Conservation (phyloP, 2,329 filamentous ascomycete genomes). For the Pseudogymnoascus sp. region DNA sequence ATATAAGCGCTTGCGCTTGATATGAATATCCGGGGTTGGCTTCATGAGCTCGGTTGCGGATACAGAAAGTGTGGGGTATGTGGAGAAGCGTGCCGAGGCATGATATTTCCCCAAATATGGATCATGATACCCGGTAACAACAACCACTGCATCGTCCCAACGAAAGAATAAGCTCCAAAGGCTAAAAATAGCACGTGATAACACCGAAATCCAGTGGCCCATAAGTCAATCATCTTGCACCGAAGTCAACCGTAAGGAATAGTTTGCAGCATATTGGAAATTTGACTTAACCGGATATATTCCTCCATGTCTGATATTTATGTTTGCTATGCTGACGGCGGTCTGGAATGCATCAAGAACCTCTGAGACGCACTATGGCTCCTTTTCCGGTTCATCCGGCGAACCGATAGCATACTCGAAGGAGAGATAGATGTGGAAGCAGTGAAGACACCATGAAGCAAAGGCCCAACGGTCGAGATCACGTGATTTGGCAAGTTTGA, state of each 20-base stretch:
- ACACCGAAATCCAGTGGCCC: neutral
- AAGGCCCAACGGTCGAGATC: neutral
- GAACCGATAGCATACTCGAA: neutral
- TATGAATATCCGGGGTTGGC: constrained; percentile 2
- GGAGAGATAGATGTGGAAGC: neutral
- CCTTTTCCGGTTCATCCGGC: neutral
- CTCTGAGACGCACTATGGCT: neutral
- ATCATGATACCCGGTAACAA: neutral
- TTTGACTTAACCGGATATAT: neutral
- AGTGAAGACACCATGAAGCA: neutral
- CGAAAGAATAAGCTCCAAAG: neutral
- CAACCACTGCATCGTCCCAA: neutral
- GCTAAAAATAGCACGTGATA: neutral
- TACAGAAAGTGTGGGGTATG: constrained; percentile 11
- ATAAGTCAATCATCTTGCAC: neutral
- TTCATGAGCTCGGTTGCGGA: constrained; percentile 10
- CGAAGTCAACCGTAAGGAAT: neutral
- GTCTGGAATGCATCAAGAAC: neutral
- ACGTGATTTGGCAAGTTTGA: neutral
- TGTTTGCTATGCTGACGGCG: neutral
- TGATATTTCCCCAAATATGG: constrained; percentile 26
- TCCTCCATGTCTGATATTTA: neutral
- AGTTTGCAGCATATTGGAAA: neutral
- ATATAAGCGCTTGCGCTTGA: neutral
- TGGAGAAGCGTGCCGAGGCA: constrained; percentile 5